phyloP scores from a whole-genome alignment of 805 yeast genomes.

The Kluyveromyces wickerhamii region DNA sequence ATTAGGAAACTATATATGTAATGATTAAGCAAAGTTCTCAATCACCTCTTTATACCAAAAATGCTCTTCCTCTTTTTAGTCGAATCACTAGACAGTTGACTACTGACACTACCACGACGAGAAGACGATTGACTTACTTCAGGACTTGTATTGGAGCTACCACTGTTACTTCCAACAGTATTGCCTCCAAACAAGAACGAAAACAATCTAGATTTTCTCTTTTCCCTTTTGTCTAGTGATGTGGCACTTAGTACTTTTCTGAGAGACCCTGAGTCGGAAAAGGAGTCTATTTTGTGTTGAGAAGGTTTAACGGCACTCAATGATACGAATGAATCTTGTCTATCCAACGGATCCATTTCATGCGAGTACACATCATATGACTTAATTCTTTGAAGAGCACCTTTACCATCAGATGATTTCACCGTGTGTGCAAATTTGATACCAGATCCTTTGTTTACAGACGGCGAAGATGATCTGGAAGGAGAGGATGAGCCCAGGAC shows the following conservation, averaged over 20 bases:
- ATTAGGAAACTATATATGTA: too few species aligned
- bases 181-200: slow-evolving; percentile 13
- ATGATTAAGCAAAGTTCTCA: too few species aligned
- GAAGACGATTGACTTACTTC: not conserved
- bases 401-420: slow-evolving; percentile 17
- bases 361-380: slow-evolving; percentile 6
- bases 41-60: not conserved
- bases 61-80: not conserved
- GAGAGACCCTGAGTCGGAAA: not conserved
- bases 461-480: slow-evolving; percentile 5
- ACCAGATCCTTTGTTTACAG: slow-evolving; percentile 8
- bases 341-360: not conserved
- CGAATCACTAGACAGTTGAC: slow-evolving; percentile 12
- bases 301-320: not conserved
- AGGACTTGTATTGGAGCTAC: not conserved
- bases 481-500: slow-evolving; percentile 3
- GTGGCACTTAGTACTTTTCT: slow-evolving; percentile 18
- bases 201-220: slow-evolving; percentile 12
- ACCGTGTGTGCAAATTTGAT: slow-evolving; percentile 23
- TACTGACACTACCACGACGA: slow-evolving; percentile 10
- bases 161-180: slow-evolving; percentile 1
- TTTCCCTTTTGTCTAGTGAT: slow-evolving; percentile 5
- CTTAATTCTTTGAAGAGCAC: slow-evolving; percentile 8
- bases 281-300: not conserved
- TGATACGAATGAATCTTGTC: not conserved